phyloP scores from a whole-genome alignment of 805 yeast species.

The Wickerhamiella shivajii region DNA sequence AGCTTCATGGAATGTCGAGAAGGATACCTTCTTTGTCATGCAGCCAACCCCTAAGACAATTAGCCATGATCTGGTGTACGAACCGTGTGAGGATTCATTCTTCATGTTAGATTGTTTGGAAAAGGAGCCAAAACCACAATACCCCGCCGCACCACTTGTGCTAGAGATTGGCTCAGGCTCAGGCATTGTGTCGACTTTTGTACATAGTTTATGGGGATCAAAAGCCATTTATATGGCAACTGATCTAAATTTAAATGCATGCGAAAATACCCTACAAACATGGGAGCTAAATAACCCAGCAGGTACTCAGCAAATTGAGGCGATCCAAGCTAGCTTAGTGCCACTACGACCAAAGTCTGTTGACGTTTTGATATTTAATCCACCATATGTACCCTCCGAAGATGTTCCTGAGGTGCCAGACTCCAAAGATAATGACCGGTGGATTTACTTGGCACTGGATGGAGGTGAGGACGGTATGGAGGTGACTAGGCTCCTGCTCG shows the following conservation, averaged over 20 bases:
- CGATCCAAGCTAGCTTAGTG: constrained; percentile 41
- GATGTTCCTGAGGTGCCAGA: constrained; percentile 47
- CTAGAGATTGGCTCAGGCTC: constrained; percentile 87
- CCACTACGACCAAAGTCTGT: constrained; percentile 27
- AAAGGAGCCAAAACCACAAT: constrained; percentile 30
- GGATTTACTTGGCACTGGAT: constrained; percentile 81
- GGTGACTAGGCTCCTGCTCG: constrained; percentile 53
- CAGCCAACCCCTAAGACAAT: constrained; percentile 60
- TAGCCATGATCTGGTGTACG: constrained; percentile 67
- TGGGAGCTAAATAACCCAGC: constrained; percentile 21
- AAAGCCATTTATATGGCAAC: constrained; percentile 46
- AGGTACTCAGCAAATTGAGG: constrained; percentile 37
- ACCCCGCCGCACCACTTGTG: constrained; percentile 34
- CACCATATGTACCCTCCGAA: constrained; percentile 93
- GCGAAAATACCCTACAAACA: constrained; percentile 37
- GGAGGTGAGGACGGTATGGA: constrained; percentile 91
- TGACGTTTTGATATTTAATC: constrained; percentile 77
- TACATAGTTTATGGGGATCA: constrained; percentile 46
- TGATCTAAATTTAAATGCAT: constrained; percentile 72
- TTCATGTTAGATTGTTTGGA: constrained; percentile 72
- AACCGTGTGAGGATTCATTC: constrained; percentile 89
- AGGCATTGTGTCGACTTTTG: constrained; percentile 73
- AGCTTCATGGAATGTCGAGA: constrained; percentile 12
- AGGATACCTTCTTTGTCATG: too few species aligned
- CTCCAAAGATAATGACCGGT: constrained; percentile 35